Evolutionary conservation across 257 asterid species (phyloP).

Genomic region (Solanum rostratum): DNA sequence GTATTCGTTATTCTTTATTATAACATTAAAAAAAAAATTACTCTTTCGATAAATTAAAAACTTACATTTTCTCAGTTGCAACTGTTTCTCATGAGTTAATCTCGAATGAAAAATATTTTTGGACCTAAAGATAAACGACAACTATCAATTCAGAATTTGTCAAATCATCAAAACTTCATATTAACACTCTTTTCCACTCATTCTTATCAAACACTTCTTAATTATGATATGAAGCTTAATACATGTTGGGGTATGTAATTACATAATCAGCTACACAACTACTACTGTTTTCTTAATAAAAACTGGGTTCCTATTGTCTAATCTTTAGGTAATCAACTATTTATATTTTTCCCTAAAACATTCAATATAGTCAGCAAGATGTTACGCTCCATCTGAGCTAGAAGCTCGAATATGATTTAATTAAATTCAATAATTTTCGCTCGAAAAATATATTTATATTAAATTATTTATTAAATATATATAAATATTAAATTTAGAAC

Average conservation of each 20-base stretch:
- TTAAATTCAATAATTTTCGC: fast-evolving
- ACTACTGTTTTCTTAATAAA: background rate
- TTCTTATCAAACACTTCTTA: background rate
- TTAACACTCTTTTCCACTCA: background rate
- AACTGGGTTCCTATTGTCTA: background rate
- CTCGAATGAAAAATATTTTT: too few relatives aligned
- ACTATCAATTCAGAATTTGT: too few relatives aligned
- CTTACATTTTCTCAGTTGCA: too few relatives aligned
- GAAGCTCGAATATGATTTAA: background rate
- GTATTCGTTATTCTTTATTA: too few relatives aligned
- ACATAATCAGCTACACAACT: too few relatives aligned
- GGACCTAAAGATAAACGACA: too few relatives aligned
- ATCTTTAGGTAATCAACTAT: background rate
- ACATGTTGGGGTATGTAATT: background rate
- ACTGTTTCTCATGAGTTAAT: too few relatives aligned
- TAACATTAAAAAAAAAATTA: too few relatives aligned
- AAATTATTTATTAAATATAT: background rate
- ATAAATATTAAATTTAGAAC: background rate
- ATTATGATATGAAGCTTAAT: background rate
- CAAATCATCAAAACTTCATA: too few relatives aligned
- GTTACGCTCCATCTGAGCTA: background rate
- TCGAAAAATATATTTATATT: background rate
- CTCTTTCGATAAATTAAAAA: too few relatives aligned
- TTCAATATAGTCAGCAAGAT: background rate
- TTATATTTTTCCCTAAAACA: background rate